phyloP scores from a whole-genome alignment of 345 rosid species.

The Salix udensis region DNA sequence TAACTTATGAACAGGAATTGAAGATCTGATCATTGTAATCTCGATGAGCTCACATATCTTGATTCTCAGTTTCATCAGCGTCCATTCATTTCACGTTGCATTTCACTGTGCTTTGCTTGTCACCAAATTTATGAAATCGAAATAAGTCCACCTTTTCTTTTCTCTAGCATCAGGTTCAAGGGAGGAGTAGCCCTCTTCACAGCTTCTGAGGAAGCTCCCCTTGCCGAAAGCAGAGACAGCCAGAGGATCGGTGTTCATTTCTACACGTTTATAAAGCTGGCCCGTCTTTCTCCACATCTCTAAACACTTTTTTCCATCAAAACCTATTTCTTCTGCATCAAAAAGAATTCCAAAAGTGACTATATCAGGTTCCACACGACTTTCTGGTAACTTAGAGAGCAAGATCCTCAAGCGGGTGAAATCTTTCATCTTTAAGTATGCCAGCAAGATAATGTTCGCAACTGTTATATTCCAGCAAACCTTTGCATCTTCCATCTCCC shows the following conservation, averaged over 20 bases:
- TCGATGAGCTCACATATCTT: background rate
- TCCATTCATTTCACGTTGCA: background rate
- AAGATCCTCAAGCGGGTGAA: slow-evolving; percentile 37
- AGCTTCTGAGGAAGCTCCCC: slow-evolving; percentile 47
- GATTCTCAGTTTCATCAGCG: background rate
- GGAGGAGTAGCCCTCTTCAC: slow-evolving; percentile 39
- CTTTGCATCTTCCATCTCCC: slow-evolving; percentile 49
- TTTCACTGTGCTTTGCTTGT: slow-evolving; percentile 8
- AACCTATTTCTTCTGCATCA: slow-evolving; percentile 40
- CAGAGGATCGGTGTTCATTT: slow-evolving; percentile 52
- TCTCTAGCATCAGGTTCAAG: slow-evolving; percentile 32
- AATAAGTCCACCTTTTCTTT: slow-evolving; percentile 42
- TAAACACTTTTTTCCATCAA: slow-evolving; percentile 35
- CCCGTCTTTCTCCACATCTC: slow-evolving; percentile 52
- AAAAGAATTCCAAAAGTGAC: slow-evolving; percentile 58
- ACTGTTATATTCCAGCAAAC: slow-evolving; percentile 48
- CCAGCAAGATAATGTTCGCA: slow-evolving; percentile 46
- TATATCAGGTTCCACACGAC: slow-evolving; percentile 53
- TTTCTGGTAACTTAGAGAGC: slow-evolving; percentile 27
- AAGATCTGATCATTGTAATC: background rate
- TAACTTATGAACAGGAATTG: background rate
- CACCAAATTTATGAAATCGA: slow-evolving; percentile 44
- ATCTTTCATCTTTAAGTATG: slow-evolving; percentile 54
- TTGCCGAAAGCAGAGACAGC: slow-evolving; percentile 56
- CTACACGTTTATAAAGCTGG: slow-evolving; percentile 44